phyloP scores from a whole-genome alignment of 202 grass and related monocot genomes.

The Hordeum pubiflorum region DNA sequence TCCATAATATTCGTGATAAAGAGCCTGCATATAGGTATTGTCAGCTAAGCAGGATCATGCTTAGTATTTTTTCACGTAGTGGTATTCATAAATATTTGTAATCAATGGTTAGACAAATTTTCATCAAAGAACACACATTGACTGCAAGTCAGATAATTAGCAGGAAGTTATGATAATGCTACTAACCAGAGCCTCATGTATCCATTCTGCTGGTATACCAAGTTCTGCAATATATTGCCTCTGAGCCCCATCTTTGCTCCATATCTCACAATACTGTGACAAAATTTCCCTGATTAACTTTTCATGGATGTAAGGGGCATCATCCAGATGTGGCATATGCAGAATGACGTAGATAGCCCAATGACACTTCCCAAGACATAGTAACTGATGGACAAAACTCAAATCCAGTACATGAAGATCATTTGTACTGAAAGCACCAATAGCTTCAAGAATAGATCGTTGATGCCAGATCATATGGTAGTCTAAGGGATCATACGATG shows the following conservation, averaged over 20 bases:
- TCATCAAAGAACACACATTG: neutral
- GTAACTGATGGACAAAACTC: conserved; percentile 78
- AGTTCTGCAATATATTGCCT: conserved; percentile 72
- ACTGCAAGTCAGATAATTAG: neutral
- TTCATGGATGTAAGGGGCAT: conserved; percentile 64
- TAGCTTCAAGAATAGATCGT: conserved; percentile 75
- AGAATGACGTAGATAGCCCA: conserved; percentile 95
- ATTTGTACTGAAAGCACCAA: conserved; percentile 64
- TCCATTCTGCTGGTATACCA: conserved; percentile 86
- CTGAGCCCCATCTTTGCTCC: conserved; percentile 69
- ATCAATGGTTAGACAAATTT: neutral
- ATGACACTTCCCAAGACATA: conserved; percentile 72
- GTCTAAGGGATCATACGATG: conserved; percentile 78
- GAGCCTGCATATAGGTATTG: conserved; percentile 44
- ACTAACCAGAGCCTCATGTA: conserved; percentile 79
- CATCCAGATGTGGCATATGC: conserved; percentile 64
- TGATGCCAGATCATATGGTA: conserved; percentile 99
- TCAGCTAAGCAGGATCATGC: neutral
- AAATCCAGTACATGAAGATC: conserved; percentile 84
- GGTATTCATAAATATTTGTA: neutral
- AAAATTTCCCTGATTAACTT: conserved; percentile 81
- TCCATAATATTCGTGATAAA: conserved; percentile 82
- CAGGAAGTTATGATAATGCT: conserved; percentile 3
- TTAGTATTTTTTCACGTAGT: neutral
- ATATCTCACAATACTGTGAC: conserved; percentile 69